These are phyloP conservation scores for Ochromonas danica DNA, from an alignment of 108 stramenopile species.

Conservation along the genomic window DNA sequence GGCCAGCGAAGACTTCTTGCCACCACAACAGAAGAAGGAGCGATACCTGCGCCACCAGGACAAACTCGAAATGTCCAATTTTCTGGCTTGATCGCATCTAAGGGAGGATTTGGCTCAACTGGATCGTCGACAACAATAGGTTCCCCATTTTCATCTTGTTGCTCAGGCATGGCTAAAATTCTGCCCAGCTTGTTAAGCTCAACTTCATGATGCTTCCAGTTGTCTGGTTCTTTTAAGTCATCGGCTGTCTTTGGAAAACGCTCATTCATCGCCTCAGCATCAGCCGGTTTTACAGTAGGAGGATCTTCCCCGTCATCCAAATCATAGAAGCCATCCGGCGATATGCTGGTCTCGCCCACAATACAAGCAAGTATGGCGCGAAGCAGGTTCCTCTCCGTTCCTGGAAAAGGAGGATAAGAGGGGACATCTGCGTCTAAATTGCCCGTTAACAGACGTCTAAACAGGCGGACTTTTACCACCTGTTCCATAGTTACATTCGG, in stretches of 20 bases:
- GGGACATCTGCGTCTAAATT: slow-evolving; percentile 55
- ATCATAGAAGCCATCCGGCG: slow-evolving; percentile 60
- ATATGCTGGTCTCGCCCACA: slow-evolving; percentile 50
- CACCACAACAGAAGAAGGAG: slow-evolving; percentile 27
- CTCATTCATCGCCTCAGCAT: slow-evolving; percentile 55
- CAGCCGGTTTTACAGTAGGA: slow-evolving; percentile 52
- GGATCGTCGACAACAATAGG: slow-evolving; percentile 49
- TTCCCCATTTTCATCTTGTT: slow-evolving; percentile 50
- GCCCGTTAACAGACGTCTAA: slow-evolving; percentile 53
- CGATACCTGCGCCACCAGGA: slow-evolving; percentile 48
- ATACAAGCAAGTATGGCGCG: slow-evolving; percentile 61
- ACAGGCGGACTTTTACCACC: slow-evolving; percentile 48
- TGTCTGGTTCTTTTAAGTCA: slow-evolving; percentile 46
- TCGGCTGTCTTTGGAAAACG: slow-evolving; percentile 46
- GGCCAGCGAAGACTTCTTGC: slow-evolving; percentile 46
- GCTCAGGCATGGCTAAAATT: slow-evolving; percentile 53
- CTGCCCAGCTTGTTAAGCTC: slow-evolving; percentile 57
- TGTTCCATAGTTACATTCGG: slow-evolving; percentile 53
- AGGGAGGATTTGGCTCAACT: slow-evolving; percentile 48
- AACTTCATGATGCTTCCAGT: slow-evolving; percentile 59
- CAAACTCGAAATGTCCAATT: slow-evolving; percentile 51
- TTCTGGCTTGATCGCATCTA: slow-evolving; percentile 51
- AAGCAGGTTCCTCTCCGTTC: slow-evolving; percentile 51
- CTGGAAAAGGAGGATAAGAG: slow-evolving; percentile 61
- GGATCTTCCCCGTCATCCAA: slow-evolving; percentile 48